A percentile compares a stretch with the other conserved stretches of the same genome.
These are phyloP conservation scores for Myriosclerotinia curreyana DNA, from an alignment of 2,329 filamentous ascomycete genomes.

Conservation along the genomic window DNA sequence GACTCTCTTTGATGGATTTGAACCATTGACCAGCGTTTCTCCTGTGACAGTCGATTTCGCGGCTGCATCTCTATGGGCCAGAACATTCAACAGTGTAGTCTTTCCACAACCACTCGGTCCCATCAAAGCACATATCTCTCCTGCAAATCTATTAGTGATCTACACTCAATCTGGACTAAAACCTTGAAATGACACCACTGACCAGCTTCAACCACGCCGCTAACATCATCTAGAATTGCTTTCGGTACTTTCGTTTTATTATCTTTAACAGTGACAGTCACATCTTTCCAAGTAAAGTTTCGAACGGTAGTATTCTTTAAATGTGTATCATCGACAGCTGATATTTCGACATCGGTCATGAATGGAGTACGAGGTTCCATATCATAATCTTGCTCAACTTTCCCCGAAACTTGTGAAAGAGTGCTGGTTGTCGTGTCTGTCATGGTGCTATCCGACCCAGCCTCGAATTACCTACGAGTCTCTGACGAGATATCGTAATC, in stretches of 20 bases:
- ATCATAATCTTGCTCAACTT: slow-evolving; percentile 14
- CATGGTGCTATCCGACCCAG: not conserved
- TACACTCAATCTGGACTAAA: not conserved
- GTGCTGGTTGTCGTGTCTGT: slow-evolving; percentile 19
- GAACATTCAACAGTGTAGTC: slow-evolving; percentile 77
- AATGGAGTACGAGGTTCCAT: slow-evolving; percentile 18
- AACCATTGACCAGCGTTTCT: slow-evolving; percentile 61
- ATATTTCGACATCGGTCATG: slow-evolving; percentile 34
- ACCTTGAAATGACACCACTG: slow-evolving; percentile 20
- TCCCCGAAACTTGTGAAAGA: slow-evolving; percentile 17
- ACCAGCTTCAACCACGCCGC: slow-evolving; percentile 64
- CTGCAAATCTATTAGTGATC: slow-evolving; percentile 40
- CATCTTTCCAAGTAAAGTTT: slow-evolving; percentile 62
- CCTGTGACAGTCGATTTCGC: slow-evolving; percentile 55
- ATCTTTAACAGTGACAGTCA: slow-evolving; percentile 72
- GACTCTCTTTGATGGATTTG: slow-evolving; percentile 47
- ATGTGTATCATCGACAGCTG: slow-evolving; percentile 40
- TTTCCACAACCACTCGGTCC: slow-evolving; percentile 74
- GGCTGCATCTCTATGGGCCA: slow-evolving; percentile 58
- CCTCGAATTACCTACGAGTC: no score
- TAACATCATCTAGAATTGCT: slow-evolving; percentile 60
- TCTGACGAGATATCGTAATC: not conserved
- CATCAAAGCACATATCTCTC: slow-evolving; percentile 77
- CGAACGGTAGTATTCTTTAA: slow-evolving; percentile 62
- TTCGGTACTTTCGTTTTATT: slow-evolving; percentile 60